A percentile compares a stretch with the other conserved stretches of the same genome.
Evolutionary conservation across 2,329 filamentous ascomycete genomes (phyloP).

Genomic region (Alternaria sp.): DNA sequence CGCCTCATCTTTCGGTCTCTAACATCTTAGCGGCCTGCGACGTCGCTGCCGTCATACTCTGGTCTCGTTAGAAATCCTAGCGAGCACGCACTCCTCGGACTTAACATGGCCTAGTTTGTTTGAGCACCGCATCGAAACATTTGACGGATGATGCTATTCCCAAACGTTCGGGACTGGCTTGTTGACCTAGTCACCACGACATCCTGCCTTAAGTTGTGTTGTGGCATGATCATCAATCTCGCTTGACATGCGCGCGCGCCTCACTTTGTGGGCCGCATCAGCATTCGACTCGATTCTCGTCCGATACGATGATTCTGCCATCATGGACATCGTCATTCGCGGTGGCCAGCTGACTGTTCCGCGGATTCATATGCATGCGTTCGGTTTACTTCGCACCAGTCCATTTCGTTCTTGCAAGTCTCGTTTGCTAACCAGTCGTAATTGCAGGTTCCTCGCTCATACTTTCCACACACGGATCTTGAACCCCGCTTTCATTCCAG

Average conservation of each 20-base stretch:
- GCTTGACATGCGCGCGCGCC: conserved; percentile 26
- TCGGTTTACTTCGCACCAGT: conserved; percentile 39
- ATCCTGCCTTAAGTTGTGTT: conserved; percentile 8
- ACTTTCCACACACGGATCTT: conserved; percentile 54
- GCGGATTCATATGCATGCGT: conserved; percentile 27
- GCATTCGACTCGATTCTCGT: conserved; percentile 15
- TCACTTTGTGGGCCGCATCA: conserved; percentile 28
- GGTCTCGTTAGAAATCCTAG: conserved; percentile 4
- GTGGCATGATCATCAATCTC: conserved; percentile 19
- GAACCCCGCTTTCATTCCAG: conserved; percentile 56
- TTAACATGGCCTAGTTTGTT: conserved; percentile 8
- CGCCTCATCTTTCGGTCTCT: conserved; percentile 39
- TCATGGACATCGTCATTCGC: conserved; percentile 13
- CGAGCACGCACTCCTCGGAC: conserved; percentile 12
- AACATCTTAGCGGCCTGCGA: conserved; percentile 31
- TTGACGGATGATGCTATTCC: conserved; percentile 11
- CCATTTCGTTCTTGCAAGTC: conserved; percentile 26
- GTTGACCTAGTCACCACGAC: conserved; percentile 5
- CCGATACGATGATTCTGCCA: conserved; percentile 7
- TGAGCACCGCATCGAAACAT: conserved; percentile 11
- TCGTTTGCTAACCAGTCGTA: conserved; percentile 37
- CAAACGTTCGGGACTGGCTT: conserved; percentile 7
- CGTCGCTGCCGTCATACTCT: conserved; percentile 29
- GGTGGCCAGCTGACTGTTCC: conserved; percentile 37
- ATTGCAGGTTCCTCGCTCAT: conserved; percentile 57